These are phyloP conservation scores for Sporisorium iseilematis-ciliati DNA, from an alignment of 1,284 basidiomycete species.

Conservation along the genomic window DNA sequence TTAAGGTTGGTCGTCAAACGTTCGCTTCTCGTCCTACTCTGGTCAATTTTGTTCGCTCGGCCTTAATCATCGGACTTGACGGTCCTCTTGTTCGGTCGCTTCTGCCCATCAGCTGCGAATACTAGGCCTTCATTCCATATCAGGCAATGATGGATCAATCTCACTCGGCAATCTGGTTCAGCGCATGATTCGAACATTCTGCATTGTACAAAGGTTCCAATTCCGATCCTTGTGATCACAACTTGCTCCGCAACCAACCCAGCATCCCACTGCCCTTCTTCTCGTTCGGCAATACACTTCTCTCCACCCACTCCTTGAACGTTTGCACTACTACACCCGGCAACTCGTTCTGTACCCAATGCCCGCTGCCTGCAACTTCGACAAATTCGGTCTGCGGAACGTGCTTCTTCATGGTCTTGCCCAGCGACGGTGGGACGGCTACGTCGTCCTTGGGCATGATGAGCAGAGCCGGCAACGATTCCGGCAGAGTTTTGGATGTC, in stretches of 20 bases:
- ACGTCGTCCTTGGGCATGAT: conserved; percentile 50
- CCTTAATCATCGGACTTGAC: neutral
- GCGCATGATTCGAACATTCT: neutral
- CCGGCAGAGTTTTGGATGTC: conserved; percentile 37
- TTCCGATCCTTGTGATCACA: conserved; percentile 15
- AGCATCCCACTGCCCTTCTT: conserved; percentile 37
- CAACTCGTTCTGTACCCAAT: conserved; percentile 54
- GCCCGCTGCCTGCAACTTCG: conserved; percentile 39
- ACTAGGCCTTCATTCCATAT: conserved; percentile 3
- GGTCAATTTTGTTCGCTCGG: neutral
- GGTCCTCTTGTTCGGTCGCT: neutral
- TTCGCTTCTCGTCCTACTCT: too few relatives aligned
- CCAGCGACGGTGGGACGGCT: conserved; percentile 47
- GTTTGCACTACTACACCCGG: conserved; percentile 39
- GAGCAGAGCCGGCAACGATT: conserved; percentile 43
- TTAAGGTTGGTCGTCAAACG: neutral
- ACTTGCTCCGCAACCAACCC: conserved; percentile 37
- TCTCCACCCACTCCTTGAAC: conserved; percentile 52
- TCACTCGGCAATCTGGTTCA: neutral
- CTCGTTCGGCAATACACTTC: conserved; percentile 44
- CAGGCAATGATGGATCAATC: neutral
- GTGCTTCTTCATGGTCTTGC: conserved; percentile 45
- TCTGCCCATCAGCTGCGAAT: neutral
- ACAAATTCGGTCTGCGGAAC: conserved; percentile 47
- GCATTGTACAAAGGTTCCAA: neutral